phyloP scores from a whole-genome alignment of 164 flowering plant species.

The Aristolochia contorta region DNA sequence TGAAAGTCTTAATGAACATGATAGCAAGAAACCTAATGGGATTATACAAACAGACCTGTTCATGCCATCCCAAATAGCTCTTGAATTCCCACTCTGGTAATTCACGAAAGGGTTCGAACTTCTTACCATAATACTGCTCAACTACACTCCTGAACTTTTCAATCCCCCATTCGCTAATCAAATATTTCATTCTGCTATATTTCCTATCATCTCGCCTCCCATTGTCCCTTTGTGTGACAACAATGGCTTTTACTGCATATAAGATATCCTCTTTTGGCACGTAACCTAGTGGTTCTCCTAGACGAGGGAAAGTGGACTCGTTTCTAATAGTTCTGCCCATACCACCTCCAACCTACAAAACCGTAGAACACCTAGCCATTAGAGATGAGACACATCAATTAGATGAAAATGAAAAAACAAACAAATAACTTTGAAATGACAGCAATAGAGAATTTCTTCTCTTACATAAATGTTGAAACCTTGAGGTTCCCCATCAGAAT shows the following conservation, averaged over 20 bases:
- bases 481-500: constrained; percentile 78
- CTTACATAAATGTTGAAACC: constrained; percentile 94
- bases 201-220: constrained; percentile 97
- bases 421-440: not conserved
- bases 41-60: constrained; percentile 45
- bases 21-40: not conserved
- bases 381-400: not conserved
- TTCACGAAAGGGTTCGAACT: constrained; percentile 72
- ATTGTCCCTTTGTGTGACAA: constrained; percentile 91
- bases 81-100: constrained; percentile 95
- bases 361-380: not conserved
- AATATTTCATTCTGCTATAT: constrained; percentile 95
- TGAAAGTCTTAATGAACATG: not conserved
- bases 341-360: constrained; percentile 94
- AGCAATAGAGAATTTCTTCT: not conserved
- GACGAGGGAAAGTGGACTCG: constrained; percentile 89
- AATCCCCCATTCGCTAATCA: constrained; percentile 90
- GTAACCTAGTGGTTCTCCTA: constrained; percentile 87
- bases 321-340: constrained; percentile 95
- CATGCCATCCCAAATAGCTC: constrained; percentile 95
- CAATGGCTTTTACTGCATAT: constrained; percentile 95
- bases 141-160: constrained; percentile 88
- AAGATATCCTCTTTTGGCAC: constrained; percentile 93
- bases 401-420: not conserved
- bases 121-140: constrained; percentile 92